Evolutionary conservation across 1,284 basidiomycete genomes (phyloP).

Genomic region (Cerrena zonata): DNA sequence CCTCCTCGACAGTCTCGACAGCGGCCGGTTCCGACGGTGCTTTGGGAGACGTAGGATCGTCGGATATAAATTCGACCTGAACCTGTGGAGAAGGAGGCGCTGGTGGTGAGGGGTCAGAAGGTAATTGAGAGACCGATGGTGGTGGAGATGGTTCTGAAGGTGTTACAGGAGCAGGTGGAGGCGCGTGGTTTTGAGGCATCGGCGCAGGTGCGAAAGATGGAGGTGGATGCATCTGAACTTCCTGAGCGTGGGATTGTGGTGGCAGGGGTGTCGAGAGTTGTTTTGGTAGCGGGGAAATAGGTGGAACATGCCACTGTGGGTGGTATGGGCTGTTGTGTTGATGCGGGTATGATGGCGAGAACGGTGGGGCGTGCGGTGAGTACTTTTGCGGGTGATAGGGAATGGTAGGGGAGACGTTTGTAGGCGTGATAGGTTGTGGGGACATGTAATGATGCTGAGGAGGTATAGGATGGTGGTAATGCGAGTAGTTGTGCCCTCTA

Average conservation of each 20-base stretch:
- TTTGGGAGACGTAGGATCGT: constrained; percentile 14
- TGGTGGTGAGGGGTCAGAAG: not conserved
- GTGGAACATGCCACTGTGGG: constrained; percentile 21
- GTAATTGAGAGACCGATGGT: no score
- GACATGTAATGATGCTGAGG: constrained; percentile 19
- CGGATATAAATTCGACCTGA: not conserved
- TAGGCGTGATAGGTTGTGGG: constrained; percentile 20
- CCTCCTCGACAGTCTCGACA: constrained; percentile 1
- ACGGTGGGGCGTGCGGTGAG: constrained; percentile 22
- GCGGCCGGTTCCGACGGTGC: constrained; percentile 10
- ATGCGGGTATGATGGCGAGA: constrained; percentile 25
- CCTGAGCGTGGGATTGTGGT: not conserved
- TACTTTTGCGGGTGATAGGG: constrained; percentile 29
- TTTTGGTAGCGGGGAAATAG: constrained; percentile 33
- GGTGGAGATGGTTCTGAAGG: not conserved
- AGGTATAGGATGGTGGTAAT: constrained; percentile 21
- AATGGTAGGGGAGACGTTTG: constrained; percentile 22
- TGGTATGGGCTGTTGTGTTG: constrained; percentile 25
- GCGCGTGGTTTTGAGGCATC: not conserved
- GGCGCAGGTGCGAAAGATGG: constrained; percentile 27
- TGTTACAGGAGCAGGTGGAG: not conserved
- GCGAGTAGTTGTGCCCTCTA: constrained; percentile 20
- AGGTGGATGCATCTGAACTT: constrained; percentile 26
- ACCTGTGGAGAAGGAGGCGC: not conserved
- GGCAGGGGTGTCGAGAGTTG: constrained; percentile 33